phyloP scores from a whole-genome alignment of 345 rosid genomes.

The Pseudoturritis turrita region DNA sequence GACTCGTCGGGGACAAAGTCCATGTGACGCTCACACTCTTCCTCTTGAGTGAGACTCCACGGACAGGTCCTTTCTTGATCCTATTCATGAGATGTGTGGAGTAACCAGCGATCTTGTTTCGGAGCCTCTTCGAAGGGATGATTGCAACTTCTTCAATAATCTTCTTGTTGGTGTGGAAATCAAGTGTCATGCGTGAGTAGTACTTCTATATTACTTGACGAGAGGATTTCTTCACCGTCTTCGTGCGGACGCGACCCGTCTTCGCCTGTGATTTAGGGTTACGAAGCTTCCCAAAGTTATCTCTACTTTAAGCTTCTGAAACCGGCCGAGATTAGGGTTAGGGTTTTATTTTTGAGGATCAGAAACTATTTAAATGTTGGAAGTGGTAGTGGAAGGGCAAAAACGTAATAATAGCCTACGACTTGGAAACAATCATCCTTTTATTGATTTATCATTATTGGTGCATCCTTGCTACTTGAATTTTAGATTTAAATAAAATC shows the following conservation, averaged over 20 bases:
- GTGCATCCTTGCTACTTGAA: too few species aligned
- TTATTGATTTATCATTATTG: too few species aligned
- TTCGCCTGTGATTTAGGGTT: background rate
- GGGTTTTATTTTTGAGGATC: background rate
- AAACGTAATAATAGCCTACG: background rate
- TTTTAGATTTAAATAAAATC: too few species aligned
- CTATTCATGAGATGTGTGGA: slow-evolving; percentile 70
- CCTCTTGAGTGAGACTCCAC: slow-evolving; percentile 72
- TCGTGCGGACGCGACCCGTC: slow-evolving; percentile 72
- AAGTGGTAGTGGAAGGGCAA: background rate
- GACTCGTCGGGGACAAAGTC: slow-evolving; percentile 69
- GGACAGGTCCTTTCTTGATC: slow-evolving; percentile 67
- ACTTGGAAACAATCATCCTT: background rate
- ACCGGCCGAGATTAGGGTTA: slow-evolving; percentile 12
- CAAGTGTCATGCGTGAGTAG: slow-evolving; percentile 65
- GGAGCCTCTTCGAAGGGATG: slow-evolving; percentile 64
- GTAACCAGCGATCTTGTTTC: slow-evolving; percentile 75
- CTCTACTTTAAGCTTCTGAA: background rate
- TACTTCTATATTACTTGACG: slow-evolving; percentile 64
- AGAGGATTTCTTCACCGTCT: slow-evolving; percentile 71
- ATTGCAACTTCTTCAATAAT: slow-evolving; percentile 62
- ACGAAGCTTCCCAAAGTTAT: background rate
- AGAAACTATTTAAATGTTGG: background rate
- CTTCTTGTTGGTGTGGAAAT: slow-evolving; percentile 73
- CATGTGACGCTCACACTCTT: slow-evolving; percentile 76